Conservation (phyloP, 2,329 filamentous ascomycete species). For the Xylaria sp. region DNA sequence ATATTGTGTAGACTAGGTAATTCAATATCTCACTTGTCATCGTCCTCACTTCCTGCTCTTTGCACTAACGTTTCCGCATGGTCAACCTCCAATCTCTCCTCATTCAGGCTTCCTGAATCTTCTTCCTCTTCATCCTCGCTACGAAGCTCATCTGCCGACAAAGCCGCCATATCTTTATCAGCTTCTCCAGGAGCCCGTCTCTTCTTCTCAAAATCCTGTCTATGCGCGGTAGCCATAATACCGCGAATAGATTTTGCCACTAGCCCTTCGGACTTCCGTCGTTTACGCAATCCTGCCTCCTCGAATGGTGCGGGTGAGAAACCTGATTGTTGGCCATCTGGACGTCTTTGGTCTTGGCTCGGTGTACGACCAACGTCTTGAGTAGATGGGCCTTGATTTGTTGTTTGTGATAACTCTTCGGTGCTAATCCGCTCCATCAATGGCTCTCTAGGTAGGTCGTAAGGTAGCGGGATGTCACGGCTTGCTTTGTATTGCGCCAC, state of each 20-base stretch:
- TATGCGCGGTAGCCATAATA: slow-evolving; percentile 85
- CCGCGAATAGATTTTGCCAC: slow-evolving; percentile 60
- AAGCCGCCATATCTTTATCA: slow-evolving; percentile 50
- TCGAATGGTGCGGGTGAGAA: slow-evolving; percentile 41
- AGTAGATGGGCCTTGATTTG: slow-evolving; percentile 23
- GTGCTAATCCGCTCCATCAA: slow-evolving; percentile 57
- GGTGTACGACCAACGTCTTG: slow-evolving; percentile 37
- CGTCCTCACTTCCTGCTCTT: slow-evolving; percentile 25
- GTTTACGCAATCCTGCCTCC: slow-evolving; percentile 40
- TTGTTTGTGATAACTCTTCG: slow-evolving; percentile 46
- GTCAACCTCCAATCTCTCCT: slow-evolving; percentile 45
- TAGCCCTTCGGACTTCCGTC: slow-evolving; percentile 39
- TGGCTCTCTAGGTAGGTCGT: slow-evolving; percentile 64
- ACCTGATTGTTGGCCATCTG: slow-evolving; percentile 26
- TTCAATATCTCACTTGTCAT: slow-evolving; percentile 22
- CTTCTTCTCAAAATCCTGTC: slow-evolving; percentile 90
- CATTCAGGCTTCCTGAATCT: slow-evolving; percentile 45
- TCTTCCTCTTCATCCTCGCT: slow-evolving; percentile 51
- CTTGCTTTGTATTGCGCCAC: slow-evolving; percentile 90
- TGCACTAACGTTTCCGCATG: slow-evolving; percentile 40
- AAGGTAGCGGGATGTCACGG: slow-evolving; percentile 87
- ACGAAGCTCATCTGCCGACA: slow-evolving; percentile 51
- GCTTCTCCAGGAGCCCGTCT: slow-evolving; percentile 60
- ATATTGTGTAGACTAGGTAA: background rate
- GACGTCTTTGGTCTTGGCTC: slow-evolving; percentile 33